phyloP scores from a whole-genome alignment of 2,329 filamentous ascomycete genomes.

The Cytospora piceicola region DNA sequence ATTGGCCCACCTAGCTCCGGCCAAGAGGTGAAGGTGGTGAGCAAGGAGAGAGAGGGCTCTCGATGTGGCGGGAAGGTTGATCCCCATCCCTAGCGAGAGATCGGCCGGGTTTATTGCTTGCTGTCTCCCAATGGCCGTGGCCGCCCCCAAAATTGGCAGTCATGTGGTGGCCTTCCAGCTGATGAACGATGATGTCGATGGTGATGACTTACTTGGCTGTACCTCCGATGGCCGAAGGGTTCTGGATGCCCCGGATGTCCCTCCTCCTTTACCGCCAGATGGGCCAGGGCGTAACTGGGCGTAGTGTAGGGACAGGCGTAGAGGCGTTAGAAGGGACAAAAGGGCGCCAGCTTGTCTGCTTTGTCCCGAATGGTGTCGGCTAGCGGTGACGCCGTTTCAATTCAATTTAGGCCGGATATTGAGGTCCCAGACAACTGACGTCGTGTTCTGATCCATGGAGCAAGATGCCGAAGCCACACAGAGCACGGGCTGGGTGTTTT shows the following conservation, averaged over 20 bases:
- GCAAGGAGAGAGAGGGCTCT: not conserved
- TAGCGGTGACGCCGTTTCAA: not conserved
- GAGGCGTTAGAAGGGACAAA: no score
- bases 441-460: not conserved
- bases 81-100: not conserved
- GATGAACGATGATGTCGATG: not conserved
- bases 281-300: not conserved
- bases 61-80: not conserved
- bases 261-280: constrained; percentile 2
- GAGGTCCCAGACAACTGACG: not conserved
- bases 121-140: not conserved
- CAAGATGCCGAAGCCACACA: no score
- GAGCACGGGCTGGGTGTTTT: no score
- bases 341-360: not conserved
- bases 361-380: not conserved
- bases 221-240: no score
- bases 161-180: not conserved
- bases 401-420: not conserved
- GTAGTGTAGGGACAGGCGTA: not conserved
- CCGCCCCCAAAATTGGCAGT: not conserved
- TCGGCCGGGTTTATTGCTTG: not conserved
- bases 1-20: constrained; percentile 7
- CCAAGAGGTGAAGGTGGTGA: not conserved
- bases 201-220: no score
- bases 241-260: no score